Conservation (phyloP, 148 eudicot genomes). For the Silene latifolia region DNA sequence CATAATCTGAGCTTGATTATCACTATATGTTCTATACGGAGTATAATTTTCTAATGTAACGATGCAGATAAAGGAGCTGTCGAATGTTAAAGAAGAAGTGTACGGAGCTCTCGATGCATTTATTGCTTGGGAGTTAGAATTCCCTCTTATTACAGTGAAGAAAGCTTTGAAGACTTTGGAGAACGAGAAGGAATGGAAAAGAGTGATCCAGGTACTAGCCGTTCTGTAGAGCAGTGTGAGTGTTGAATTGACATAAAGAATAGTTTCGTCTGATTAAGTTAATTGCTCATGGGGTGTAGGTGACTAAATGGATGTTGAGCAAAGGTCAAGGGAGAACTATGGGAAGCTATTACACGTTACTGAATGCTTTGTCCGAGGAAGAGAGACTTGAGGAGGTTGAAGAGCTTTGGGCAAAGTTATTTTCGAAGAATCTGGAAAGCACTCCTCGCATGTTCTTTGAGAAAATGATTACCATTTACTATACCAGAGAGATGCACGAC, state of each 20-base stretch:
- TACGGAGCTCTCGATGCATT: slow-evolving; percentile 94
- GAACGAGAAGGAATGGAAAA: slow-evolving; percentile 73
- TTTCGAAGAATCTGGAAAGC: slow-evolving; percentile 72
- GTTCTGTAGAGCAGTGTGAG: background rate
- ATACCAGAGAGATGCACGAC: slow-evolving; percentile 66
- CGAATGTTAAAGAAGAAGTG: slow-evolving; percentile 97
- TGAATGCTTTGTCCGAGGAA: slow-evolving; percentile 83
- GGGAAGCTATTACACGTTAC: slow-evolving; percentile 75
- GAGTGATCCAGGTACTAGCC: slow-evolving; percentile 72
- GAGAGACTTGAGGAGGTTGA: slow-evolving; percentile 91
- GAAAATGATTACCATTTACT: slow-evolving; percentile 70
- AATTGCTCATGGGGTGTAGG: slow-evolving; percentile 29
- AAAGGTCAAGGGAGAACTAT: slow-evolving; percentile 96
- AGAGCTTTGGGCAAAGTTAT: slow-evolving; percentile 75
- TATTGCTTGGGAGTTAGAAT: slow-evolving; percentile 96
- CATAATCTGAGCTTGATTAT: too few species aligned
- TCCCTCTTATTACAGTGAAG: slow-evolving; percentile 84
- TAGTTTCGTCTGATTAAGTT: background rate
- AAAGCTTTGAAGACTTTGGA: slow-evolving; percentile 80
- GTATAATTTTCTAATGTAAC: background rate
- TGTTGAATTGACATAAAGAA: background rate
- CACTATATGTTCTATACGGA: too few species aligned
- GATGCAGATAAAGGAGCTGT: slow-evolving; percentile 68
- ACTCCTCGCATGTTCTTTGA: slow-evolving; percentile 86
- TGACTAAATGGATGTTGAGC: slow-evolving; percentile 98